These are phyloP conservation scores for Ascochyta rabiei DNA, from an alignment of 2,329 filamentous ascomycete genomes.

Conservation along the genomic window DNA sequence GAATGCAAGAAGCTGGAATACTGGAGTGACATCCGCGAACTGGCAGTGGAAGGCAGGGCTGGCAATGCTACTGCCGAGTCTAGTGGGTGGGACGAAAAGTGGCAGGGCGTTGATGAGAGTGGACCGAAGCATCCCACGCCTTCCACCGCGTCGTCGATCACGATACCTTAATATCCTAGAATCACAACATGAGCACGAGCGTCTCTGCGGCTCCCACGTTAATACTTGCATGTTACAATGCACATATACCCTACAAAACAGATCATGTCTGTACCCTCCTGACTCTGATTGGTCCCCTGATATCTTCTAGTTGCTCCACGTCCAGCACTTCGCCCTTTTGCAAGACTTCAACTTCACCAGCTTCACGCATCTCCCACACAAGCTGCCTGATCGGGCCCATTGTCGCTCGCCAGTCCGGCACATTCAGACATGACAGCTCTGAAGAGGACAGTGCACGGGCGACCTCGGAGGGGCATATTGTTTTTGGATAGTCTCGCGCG, in stretches of 20 bases:
- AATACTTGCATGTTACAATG: slow-evolving; percentile 12
- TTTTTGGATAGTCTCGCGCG: slow-evolving; percentile 53
- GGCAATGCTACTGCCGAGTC: slow-evolving; percentile 40
- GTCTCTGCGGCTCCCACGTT: neutral
- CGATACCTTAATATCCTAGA: neutral
- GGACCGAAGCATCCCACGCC: slow-evolving; percentile 38
- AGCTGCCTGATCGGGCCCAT: slow-evolving; percentile 54
- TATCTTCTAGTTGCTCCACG: slow-evolving; percentile 43
- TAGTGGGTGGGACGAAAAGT: slow-evolving; percentile 46
- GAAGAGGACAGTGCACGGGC: slow-evolving; percentile 52
- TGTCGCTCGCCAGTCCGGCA: slow-evolving; percentile 52
- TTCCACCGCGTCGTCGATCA: neutral
- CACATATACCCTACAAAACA: neutral
- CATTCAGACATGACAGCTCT: slow-evolving; percentile 45
- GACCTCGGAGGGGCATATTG: slow-evolving; percentile 60
- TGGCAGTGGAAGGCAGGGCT: slow-evolving; percentile 48
- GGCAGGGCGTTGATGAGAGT: slow-evolving; percentile 48
- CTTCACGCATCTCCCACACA: slow-evolving; percentile 51
- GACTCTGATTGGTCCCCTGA: slow-evolving; percentile 57
- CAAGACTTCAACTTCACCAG: slow-evolving; percentile 55
- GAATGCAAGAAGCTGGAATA: slow-evolving; percentile 83
- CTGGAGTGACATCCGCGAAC: slow-evolving; percentile 73
- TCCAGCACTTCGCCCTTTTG: slow-evolving; percentile 54
- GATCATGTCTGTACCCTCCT: slow-evolving; percentile 25
- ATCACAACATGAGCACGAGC: neutral